These are phyloP conservation scores for Thraustochytrium sp. DNA, from an alignment of 352 stramenopile species.

Conservation along the genomic window DNA sequence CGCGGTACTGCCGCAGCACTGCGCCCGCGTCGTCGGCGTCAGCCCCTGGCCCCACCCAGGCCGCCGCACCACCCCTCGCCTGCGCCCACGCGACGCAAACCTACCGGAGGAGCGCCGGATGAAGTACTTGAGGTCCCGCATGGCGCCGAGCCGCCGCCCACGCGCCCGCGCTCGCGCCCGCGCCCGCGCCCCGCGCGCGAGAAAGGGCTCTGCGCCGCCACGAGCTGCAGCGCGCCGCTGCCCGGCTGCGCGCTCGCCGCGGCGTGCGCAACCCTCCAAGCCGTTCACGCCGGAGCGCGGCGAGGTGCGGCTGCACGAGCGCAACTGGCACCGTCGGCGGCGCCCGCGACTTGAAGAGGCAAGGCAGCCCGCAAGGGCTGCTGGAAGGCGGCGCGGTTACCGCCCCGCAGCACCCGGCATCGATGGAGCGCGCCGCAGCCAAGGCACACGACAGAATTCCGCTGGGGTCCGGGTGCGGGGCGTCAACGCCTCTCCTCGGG, in stretches of 20 bases:
- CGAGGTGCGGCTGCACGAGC: no score
- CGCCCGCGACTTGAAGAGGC: no score
- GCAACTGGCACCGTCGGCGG: no score
- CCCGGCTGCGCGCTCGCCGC: neutral
- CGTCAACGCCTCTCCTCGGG: no score
- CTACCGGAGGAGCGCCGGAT: slow-evolving; percentile 1
- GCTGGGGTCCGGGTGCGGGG: neutral
- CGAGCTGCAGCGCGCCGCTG: no score
- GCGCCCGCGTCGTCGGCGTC: neutral
- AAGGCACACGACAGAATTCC: neutral
- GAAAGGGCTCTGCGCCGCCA: no score
- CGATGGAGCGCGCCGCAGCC: neutral
- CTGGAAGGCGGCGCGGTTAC: no score
- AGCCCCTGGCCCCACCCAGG: neutral
- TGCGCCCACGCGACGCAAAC: neutral
- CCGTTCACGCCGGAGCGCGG: no score
- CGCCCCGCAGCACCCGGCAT: no score
- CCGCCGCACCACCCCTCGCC: neutral
- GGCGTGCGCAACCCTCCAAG: neutral
- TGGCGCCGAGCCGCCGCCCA: neutral
- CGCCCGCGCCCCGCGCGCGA: neutral
- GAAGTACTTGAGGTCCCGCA: slow-evolving; percentile 19
- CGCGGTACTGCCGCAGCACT: slow-evolving; percentile 33
- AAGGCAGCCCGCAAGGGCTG: no score
- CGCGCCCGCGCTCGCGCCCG: neutral